Evolutionary conservation across 2,329 filamentous ascomycete species (phyloP).

Genomic region (Aspergillus puulaauensis): DNA sequence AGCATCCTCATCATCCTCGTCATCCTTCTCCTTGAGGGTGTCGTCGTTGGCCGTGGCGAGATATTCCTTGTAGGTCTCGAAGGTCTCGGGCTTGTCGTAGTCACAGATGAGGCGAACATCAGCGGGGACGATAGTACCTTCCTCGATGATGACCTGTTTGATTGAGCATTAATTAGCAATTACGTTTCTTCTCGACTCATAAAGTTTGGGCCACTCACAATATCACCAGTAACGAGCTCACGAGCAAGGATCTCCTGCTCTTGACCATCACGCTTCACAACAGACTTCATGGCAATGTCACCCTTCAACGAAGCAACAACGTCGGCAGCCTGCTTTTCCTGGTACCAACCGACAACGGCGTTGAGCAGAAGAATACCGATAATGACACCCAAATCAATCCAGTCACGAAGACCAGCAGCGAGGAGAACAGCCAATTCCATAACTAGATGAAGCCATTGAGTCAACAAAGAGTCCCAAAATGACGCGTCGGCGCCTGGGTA

Average conservation of each 20-base stretch:
- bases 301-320: slow-evolving; percentile 73
- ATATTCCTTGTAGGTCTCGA: slow-evolving; percentile 66
- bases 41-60: slow-evolving; percentile 61
- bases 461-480: not conserved
- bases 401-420: slow-evolving; percentile 71
- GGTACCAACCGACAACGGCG: slow-evolving; percentile 75
- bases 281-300: slow-evolving; percentile 74
- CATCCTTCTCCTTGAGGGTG: slow-evolving; percentile 58
- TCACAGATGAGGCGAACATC: slow-evolving; percentile 72
- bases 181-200: too few species aligned
- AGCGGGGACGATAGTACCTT: slow-evolving; percentile 69
- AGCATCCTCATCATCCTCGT: slow-evolving; percentile 58
- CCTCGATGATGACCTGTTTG: slow-evolving; percentile 63
- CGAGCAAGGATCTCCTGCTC: slow-evolving; percentile 68
- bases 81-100: slow-evolving; percentile 67
- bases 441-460: slow-evolving; percentile 35
- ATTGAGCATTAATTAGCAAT: not conserved
- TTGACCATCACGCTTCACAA: slow-evolving; percentile 65
- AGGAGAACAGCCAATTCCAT: slow-evolving; percentile 76
- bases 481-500: not conserved
- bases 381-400: slow-evolving; percentile 77
- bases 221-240: slow-evolving; percentile 74
- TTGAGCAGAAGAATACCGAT: slow-evolving; percentile 73
- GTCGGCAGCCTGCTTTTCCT: slow-evolving; percentile 77
- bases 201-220: slow-evolving; percentile 50